Evolutionary conservation across 2,329 filamentous ascomycete species (phyloP).

Genomic region (Botrytis squamosa): DNA sequence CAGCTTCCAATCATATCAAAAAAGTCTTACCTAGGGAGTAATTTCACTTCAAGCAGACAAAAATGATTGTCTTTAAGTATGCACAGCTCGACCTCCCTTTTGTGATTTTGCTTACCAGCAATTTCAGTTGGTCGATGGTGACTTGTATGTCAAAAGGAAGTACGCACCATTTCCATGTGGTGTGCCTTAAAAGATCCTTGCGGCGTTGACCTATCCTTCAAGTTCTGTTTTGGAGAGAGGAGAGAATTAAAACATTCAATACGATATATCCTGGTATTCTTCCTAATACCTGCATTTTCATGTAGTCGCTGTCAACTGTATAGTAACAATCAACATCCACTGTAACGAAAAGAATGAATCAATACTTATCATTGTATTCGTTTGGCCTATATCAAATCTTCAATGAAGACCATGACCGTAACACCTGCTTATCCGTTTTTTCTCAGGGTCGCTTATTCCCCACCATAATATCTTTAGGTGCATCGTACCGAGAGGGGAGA

Average conservation of each 20-base stretch:
- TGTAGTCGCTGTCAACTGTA: neutral
- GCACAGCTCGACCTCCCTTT: neutral
- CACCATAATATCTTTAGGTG: conserved; percentile 7
- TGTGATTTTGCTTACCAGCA: neutral
- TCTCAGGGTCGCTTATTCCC: conserved; percentile 7
- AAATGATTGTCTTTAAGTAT: neutral
- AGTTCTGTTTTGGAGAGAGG: neutral
- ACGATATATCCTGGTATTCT: neutral
- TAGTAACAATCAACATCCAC: neutral
- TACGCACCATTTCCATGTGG: neutral
- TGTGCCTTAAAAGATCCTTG: neutral
- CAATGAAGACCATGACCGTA: neutral
- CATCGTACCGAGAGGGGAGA: neutral
- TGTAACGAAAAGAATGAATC: neutral
- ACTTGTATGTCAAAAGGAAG: neutral
- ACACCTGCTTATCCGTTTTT: neutral
- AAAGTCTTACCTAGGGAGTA: neutral
- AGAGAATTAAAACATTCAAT: neutral
- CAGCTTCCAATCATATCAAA: neutral
- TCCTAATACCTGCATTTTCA: too few species aligned
- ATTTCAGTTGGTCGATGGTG: neutral
- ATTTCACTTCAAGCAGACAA: neutral
- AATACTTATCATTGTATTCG: neutral
- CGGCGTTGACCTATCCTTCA: neutral
- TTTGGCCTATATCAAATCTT: neutral